A percentile compares a stretch with the other conserved stretches of the same genome.
These are phyloP conservation scores for Saccharomycopsis phalli DNA, from an alignment of 1,139 yeast species.

Conservation along the genomic window DNA sequence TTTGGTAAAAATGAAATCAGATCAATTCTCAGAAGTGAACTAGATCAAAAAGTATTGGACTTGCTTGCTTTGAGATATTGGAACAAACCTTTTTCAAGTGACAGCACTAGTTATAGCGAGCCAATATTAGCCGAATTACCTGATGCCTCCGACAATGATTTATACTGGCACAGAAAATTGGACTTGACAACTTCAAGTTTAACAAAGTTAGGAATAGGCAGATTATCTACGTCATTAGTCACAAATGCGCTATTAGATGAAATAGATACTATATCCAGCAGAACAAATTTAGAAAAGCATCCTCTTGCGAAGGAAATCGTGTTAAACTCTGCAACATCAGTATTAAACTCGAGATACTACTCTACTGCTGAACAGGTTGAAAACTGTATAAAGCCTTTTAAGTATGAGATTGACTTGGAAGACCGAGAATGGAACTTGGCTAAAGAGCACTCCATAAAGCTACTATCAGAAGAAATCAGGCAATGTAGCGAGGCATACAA, in stretches of 20 bases:
- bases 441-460: constrained; percentile 63
- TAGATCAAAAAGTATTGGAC: constrained; percentile 85
- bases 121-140: constrained; percentile 50
- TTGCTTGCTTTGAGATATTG: constrained; percentile 85
- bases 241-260: constrained; percentile 75
- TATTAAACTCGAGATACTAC: constrained; percentile 67
- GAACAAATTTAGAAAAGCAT: constrained; percentile 72
- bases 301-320: constrained; percentile 79
- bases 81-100: constrained; percentile 47
- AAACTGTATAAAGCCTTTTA: constrained; percentile 94
- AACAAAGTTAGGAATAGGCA: constrained; percentile 89
- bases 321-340: constrained; percentile 74
- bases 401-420: constrained; percentile 93
- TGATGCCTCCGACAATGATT: constrained; percentile 50
- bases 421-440: constrained; percentile 88
- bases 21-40: constrained; percentile 67
- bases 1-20: constrained; percentile 80
- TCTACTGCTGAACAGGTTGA: constrained; percentile 98
- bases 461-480: constrained; percentile 74
- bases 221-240: constrained; percentile 74
- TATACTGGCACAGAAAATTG: constrained; percentile 81
- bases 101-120: constrained; percentile 27
- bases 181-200: constrained; percentile 77
- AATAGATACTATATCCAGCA: constrained; percentile 61
- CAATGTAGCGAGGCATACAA: constrained; percentile 69